Evolutionary conservation across 2,329 filamentous ascomycete genomes (phyloP), one percentile per base, ranked within the genome.

Genomic region (Orbilia blumenaviensis): DNA sequence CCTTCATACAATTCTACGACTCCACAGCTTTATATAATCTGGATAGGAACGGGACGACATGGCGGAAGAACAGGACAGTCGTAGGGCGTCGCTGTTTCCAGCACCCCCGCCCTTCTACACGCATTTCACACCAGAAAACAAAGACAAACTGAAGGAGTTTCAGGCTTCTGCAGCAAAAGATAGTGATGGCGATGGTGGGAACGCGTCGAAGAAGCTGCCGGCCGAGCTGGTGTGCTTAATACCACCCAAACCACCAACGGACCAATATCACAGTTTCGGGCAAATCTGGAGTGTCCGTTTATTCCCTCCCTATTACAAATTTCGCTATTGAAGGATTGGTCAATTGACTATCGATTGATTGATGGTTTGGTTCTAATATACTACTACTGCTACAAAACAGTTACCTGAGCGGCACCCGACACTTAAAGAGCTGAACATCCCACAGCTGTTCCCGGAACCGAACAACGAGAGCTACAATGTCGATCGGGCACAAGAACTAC

Each of bases 41-140:
- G n/a, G n/a, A 34, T 12, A 8, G 44, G 14, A 52, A 14, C 3
- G 18, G 29, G 18, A 32, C 4, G n/a, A 21, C 8, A 77, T 77
- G 73, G 66, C 66, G 10, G 73, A 77, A 36, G 73, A 77, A 23
- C 83, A 78, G 80, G 81, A 80, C 23, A 48, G 66, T 25, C 66
- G 64, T 79, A 83, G 64, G 80, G 86, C 89, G 25, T 89, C 91
- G 23, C 89, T 90, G 42, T 97, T 93, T 82, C 94, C 95, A 23
- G 89, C 91, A 62, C 95, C 95, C 25, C 95, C 95, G 25, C 90
- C 91, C 0, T 96, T 97, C 84, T 98, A 92, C 89, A 90, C 91
- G 79, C 87, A 92, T 82, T 98, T 98, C 83, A 97, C 92, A 0
- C 83, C 89, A 2, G 88, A 91, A 27, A 96, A 94, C 81, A 81